phyloP scores from a whole-genome alignment of 768 basidiomycete species.

The Gloeostereum incarnatum region DNA sequence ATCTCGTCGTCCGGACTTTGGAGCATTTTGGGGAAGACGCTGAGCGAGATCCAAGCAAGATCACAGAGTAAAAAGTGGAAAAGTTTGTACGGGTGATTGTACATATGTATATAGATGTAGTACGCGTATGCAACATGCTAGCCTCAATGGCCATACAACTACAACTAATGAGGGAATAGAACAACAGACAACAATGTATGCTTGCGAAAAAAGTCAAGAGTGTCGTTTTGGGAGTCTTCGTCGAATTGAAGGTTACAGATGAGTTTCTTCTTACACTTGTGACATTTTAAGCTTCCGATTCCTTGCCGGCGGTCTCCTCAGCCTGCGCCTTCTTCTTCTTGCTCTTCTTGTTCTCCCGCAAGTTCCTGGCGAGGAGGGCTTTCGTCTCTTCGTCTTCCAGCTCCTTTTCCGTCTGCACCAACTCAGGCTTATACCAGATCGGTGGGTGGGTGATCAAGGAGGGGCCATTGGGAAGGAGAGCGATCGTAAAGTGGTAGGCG shows the following conservation, averaged over 20 bases:
- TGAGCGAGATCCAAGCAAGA: conserved; percentile 15
- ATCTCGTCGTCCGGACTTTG: conserved; percentile 77
- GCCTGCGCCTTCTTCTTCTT: conserved; percentile 75
- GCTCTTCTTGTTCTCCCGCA: conserved; percentile 88
- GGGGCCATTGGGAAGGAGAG: conserved; percentile 84
- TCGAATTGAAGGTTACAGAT: not conserved
- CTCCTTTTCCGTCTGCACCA: conserved; percentile 85
- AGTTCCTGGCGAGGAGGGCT: conserved; percentile 61
- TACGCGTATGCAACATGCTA: too few relatives aligned
- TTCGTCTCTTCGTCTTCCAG: conserved; percentile 85
- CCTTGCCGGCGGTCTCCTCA: conserved; percentile 38
- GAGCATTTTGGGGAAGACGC: conserved; percentile 72
- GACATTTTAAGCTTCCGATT: conserved; percentile 14
- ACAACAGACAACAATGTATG: too few relatives aligned
- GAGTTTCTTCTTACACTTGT: conserved; percentile 2
- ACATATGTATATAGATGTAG: too few relatives aligned
- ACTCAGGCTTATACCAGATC: conserved; percentile 87
- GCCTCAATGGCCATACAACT: too few relatives aligned
- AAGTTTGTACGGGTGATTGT: conserved; percentile 2
- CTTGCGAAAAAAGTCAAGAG: too few relatives aligned
- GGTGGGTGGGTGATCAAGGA: conserved; percentile 82
- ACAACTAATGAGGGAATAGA: too few relatives aligned
- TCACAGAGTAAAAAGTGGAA: conserved; percentile 7
- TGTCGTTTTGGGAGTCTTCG: too few relatives aligned
- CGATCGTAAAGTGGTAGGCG: conserved; percentile 96